A percentile compares a stretch with the other conserved stretches of the same genome.
Evolutionary conservation across 2,329 filamentous ascomycete species (phyloP).

Genomic region (Cladosporium halotolerans): DNA sequence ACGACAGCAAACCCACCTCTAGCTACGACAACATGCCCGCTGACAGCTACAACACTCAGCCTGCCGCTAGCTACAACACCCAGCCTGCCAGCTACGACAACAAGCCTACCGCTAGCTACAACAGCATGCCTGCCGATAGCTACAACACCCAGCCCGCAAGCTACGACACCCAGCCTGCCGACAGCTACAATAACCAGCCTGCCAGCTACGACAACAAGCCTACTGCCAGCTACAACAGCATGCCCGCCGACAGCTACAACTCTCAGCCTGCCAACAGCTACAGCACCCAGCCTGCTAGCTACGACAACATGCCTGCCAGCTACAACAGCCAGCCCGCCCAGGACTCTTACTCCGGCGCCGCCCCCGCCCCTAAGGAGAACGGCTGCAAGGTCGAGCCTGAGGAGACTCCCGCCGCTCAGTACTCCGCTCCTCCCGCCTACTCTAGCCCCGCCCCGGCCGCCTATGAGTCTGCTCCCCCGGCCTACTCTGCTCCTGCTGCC

Average conservation of each 20-base stretch:
- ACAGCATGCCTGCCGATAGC: not conserved
- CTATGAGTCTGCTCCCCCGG: not conserved
- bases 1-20: not conserved
- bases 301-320: slow-evolving; percentile 1
- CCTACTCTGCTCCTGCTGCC: not conserved
- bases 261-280: not conserved
- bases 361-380: not conserved
- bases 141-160: not conserved
- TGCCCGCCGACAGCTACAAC: not conserved
- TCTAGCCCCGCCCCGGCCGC: not conserved
- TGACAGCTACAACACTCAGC: not conserved
- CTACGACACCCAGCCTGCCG: not conserved
- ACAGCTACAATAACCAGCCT: not conserved
- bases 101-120: not conserved
- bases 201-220: slow-evolving; percentile 1
- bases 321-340: not conserved
- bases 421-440: slow-evolving; percentile 1
- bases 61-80: not conserved
- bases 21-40: not conserved
- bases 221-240: not conserved
- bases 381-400: slow-evolving; percentile 1
- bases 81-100: not conserved
- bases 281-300: not conserved
- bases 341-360: not conserved
- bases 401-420: not conserved